Conservation (phyloP, 78 protist genomes). For the Mastigamoeba balamuthi region DNA sequence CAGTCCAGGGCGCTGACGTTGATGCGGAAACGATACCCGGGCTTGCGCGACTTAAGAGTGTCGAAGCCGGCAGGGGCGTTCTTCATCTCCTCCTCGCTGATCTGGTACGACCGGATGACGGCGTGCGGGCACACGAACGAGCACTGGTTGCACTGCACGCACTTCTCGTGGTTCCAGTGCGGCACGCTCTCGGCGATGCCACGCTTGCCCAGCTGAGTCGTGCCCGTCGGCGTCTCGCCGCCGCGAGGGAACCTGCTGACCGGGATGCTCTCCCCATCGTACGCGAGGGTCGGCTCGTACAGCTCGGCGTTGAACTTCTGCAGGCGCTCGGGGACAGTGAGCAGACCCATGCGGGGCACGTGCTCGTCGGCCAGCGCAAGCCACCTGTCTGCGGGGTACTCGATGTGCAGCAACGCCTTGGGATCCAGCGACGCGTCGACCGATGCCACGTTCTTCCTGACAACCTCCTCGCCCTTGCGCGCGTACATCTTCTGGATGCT, state of each 20-base stretch:
- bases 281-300: too few relatives aligned
- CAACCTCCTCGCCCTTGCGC: conserved; percentile 41
- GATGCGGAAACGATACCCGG: conserved; percentile 16
- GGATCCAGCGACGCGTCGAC: neutral
- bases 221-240: conserved; percentile 29
- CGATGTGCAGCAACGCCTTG: neutral
- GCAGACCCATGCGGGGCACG: too few relatives aligned
- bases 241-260: conserved; percentile 17
- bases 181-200: conserved; percentile 32
- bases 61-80: neutral
- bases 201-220: conserved; percentile 33
- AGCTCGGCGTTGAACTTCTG: too few relatives aligned
- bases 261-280: conserved; percentile 16
- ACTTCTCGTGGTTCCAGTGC: conserved; percentile 18
- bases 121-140: conserved; percentile 58
- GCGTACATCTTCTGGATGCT: conserved; percentile 14
- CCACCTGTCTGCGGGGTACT: neutral
- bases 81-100: conserved; percentile 11
- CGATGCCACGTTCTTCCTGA: conserved; percentile 16
- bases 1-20: conserved; percentile 55
- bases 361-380: neutral
- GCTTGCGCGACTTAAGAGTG: neutral
- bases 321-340: too few relatives aligned
- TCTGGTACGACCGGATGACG: conserved; percentile 39
- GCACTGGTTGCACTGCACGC: conserved; percentile 59